Evolutionary conservation across 768 basidiomycete species (phyloP), one percentile per base, ranked within the genome.

Genomic region (Amanita fuliginea): DNA sequence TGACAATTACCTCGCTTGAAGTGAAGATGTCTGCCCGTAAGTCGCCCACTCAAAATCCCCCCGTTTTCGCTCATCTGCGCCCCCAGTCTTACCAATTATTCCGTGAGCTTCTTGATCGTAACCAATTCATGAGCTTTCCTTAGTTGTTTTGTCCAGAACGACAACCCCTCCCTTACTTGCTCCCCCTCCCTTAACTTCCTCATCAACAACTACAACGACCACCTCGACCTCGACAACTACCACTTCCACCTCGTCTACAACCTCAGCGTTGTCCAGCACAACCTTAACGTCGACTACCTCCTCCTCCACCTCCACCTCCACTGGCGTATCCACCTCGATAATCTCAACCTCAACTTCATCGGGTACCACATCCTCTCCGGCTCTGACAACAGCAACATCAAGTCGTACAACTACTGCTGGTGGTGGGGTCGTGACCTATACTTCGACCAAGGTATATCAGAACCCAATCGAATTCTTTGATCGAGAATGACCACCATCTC

Each of bases 361-460:
- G 39, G 16, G 19, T 13, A 34, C 51, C 3, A 6, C 56, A 11
- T 28, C 51, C 6, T 43, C 53, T 18, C 19, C 44, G 2, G 11
- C 49, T n/a, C 13, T 47, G 26, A 40, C 3, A 21, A 39, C 47
- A 13, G 24, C 47, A 22, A 48, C 47, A 6, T 48, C 35, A 86
- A 86, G 60, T 18, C 22, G 40, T 21, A 21, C 42, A 16, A 26
- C 37, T 18, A n/a, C 35, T 37, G 21, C 47, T 9, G 30, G 11
- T 6, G 42, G 46, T 4, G 54, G 46, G 19, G 45, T 57, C 4
- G 53, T 59, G 14, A 62, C 59, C 4, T 52, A 47, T 16, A 60
- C 58, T n/a, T 54, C 60, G 3, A 57, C 58, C 24, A 21, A 42
- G 41, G 41, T 42, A 42, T 11, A 14, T 28, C 24, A 26, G 13